Percentiles rank a stretch among this genome's conserved stretches.
Evolutionary conservation across 2,329 filamentous ascomycete species (phyloP).

Genomic region (Aspergillus bombycis): DNA sequence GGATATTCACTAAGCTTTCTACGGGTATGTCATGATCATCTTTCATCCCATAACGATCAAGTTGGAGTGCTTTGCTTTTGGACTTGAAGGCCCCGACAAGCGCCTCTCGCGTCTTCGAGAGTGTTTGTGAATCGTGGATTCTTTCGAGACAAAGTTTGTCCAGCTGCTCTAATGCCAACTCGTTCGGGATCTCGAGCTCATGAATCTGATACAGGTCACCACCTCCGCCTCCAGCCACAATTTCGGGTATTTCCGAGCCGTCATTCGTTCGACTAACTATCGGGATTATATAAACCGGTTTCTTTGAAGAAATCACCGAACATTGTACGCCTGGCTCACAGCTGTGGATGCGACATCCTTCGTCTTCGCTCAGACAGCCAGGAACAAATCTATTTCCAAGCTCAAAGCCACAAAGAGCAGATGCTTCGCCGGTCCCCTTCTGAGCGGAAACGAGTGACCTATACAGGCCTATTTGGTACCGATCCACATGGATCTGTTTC

Average conservation of each 20-base stretch:
- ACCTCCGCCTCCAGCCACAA: slow-evolving; percentile 77
- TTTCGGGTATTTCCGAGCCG: slow-evolving; percentile 69
- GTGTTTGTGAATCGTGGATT: slow-evolving; percentile 33
- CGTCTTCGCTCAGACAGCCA: slow-evolving; percentile 71
- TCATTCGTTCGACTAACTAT: slow-evolving; percentile 65
- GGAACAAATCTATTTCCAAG: slow-evolving; percentile 71
- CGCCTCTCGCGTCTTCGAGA: slow-evolving; percentile 33
- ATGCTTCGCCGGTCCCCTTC: slow-evolving; percentile 58
- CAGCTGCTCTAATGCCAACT: slow-evolving; percentile 54
- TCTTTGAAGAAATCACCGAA: slow-evolving; percentile 43
- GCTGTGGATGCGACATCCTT: slow-evolving; percentile 73
- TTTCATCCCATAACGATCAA: slow-evolving; percentile 43
- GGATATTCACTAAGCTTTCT: slow-evolving; percentile 36
- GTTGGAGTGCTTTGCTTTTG: slow-evolving; percentile 37
- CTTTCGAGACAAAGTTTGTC: slow-evolving; percentile 53
- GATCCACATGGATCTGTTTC: slow-evolving; percentile 75
- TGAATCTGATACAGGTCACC: slow-evolving; percentile 71
- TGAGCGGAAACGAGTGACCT: slow-evolving; percentile 58
- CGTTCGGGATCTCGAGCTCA: slow-evolving; percentile 64
- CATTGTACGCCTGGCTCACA: slow-evolving; percentile 71
- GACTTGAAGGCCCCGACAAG: slow-evolving; percentile 38
- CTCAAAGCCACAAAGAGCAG: slow-evolving; percentile 71
- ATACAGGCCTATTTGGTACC: slow-evolving; percentile 78
- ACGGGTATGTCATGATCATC: slow-evolving; percentile 43
- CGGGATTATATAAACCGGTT: slow-evolving; percentile 75